Evolutionary conservation across 345 rosid species (phyloP).

Genomic region (Ceriops zippeliana): DNA sequence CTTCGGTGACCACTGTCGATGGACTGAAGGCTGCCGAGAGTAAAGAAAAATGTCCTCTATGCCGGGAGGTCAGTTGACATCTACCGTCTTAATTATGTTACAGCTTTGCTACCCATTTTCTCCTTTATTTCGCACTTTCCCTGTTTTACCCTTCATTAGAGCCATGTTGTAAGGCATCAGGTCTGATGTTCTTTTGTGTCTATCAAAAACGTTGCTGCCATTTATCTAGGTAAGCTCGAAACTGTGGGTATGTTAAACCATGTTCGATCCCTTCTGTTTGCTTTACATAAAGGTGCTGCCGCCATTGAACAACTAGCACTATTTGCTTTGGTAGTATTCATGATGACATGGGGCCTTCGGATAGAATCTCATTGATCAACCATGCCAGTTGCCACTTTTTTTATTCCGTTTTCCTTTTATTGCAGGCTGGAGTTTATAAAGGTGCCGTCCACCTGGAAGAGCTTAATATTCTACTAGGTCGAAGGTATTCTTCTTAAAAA

Average conservation of each 20-base stretch:
- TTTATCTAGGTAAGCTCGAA: too few relatives aligned
- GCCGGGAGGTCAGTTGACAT: conserved; percentile 63
- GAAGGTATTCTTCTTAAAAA: conserved; percentile 47
- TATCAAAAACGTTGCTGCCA: too few relatives aligned
- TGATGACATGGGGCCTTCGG: neutral
- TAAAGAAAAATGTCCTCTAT: conserved; percentile 74
- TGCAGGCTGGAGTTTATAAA: conserved; percentile 60
- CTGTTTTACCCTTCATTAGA: neutral
- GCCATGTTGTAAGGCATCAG: neutral
- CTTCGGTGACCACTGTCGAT: conserved; percentile 71
- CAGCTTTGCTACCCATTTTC: neutral
- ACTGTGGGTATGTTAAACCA: too few relatives aligned
- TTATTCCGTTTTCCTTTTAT: neutral
- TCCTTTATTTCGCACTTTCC: neutral
- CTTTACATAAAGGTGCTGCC: too few relatives aligned
- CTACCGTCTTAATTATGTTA: neutral
- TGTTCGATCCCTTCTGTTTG: too few relatives aligned
- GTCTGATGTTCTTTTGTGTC: too few relatives aligned
- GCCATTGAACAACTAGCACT: neutral
- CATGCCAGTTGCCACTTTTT: neutral
- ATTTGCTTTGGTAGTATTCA: neutral
- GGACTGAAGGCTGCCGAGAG: conserved; percentile 65
- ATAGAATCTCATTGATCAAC: neutral
- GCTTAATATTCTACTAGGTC: conserved; percentile 53
- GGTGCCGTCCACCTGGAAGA: conserved; percentile 80